Conservation (phyloP, 805 yeast genomes). For the Yamadazyma endophytica region DNA sequence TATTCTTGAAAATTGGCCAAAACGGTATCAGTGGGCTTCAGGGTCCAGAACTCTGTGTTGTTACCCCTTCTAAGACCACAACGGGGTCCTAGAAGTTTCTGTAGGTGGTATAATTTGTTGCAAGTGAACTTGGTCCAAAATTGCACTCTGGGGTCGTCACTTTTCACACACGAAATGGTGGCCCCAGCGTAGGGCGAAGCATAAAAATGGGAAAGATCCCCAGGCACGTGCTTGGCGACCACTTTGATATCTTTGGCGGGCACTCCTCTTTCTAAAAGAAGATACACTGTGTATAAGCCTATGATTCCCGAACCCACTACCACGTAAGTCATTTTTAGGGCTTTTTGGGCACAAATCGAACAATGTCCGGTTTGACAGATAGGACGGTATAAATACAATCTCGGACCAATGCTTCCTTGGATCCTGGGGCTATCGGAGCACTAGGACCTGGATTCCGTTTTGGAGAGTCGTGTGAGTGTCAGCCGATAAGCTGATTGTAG, state of each 20-base stretch:
- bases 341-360: too few relatives aligned
- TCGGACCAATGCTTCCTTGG: too few relatives aligned
- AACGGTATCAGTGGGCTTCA: slow-evolving; percentile 2
- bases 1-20: slow-evolving; percentile 3
- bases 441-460: too few relatives aligned
- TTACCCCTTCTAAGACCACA: slow-evolving; percentile 37
- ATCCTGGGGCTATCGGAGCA: too few relatives aligned
- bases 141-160: slow-evolving; percentile 13
- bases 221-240: slow-evolving; percentile 20
- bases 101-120: slow-evolving; percentile 5
- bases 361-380: too few relatives aligned
- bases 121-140: slow-evolving; percentile 10
- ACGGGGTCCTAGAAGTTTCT: slow-evolving; percentile 1
- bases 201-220: slow-evolving; percentile 19
- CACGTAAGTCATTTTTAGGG: too few relatives aligned
- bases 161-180: slow-evolving; percentile 20
- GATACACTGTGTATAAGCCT: slow-evolving; percentile 3
- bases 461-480: too few relatives aligned
- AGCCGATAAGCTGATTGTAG: too few relatives aligned
- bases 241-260: slow-evolving; percentile 11
- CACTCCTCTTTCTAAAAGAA: slow-evolving; percentile 13
- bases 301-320: slow-evolving; percentile 3
- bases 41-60: slow-evolving; percentile 4
- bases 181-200: slow-evolving; percentile 29
- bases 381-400: too few relatives aligned